phyloP scores from a whole-genome alignment of 2,329 filamentous ascomycete genomes.

The Colletotrichum sp. region DNA sequence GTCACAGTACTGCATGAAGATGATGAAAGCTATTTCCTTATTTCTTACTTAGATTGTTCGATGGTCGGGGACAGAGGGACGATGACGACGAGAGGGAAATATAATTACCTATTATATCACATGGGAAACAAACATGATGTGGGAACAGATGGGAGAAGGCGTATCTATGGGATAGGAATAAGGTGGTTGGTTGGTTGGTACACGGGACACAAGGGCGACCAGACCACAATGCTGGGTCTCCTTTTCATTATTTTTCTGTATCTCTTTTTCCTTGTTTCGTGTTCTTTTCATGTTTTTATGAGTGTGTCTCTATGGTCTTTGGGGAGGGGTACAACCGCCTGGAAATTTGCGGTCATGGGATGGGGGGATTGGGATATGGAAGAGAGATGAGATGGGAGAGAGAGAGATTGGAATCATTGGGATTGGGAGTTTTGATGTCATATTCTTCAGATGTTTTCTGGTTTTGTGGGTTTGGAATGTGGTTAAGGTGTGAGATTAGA shows the following conservation, averaged over 20 bases:
- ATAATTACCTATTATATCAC: not conserved
- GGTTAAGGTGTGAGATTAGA: not conserved
- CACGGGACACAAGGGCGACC: conserved; percentile 19
- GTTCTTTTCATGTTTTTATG: not conserved
- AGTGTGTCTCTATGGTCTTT: not conserved
- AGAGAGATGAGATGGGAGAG: not conserved
- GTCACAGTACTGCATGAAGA: not conserved
- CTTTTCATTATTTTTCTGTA: not conserved
- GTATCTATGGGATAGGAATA: not conserved
- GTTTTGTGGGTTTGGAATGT: not conserved
- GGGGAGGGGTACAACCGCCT: not conserved
- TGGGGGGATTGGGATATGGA: too few relatives aligned
- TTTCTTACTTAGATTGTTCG: not conserved
- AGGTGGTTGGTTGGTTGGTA: not conserved
- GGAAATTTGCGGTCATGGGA: not conserved
- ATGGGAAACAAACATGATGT: not conserved
- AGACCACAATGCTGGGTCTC: conserved; percentile 17
- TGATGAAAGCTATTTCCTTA: not conserved
- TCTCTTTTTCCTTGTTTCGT: not conserved
- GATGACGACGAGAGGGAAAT: not conserved
- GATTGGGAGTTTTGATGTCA: conserved; percentile 18
- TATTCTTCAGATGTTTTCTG: not conserved
- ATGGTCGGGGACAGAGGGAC: fast-evolving
- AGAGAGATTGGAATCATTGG: not conserved
- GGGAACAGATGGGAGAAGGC: not conserved